These are phyloP conservation scores for Davidsoniella neocaledoniae DNA, from an alignment of 2,329 filamentous ascomycete genomes.

Conservation along the genomic window DNA sequence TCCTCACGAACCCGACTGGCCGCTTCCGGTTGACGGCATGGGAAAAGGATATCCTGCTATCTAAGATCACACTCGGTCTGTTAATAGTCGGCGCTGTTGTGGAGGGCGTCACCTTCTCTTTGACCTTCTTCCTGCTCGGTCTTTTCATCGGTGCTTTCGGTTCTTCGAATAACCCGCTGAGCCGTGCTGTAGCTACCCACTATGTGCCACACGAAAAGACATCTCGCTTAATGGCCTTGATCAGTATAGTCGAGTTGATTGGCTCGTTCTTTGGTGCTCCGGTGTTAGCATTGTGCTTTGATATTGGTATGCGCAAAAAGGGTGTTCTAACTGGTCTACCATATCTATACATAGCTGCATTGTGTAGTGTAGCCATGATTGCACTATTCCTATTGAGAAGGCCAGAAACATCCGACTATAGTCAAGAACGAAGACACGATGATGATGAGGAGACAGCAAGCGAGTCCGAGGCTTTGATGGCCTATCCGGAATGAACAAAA, in stretches of 20 bases:
- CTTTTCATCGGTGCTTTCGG: slow-evolving; percentile 24
- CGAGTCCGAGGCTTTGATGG: neutral
- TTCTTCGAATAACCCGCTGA: slow-evolving; percentile 23
- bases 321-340: slow-evolving; percentile 24
- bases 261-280: slow-evolving; percentile 26
- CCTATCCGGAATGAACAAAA: neutral
- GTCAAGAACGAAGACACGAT: slow-evolving; percentile 14
- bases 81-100: slow-evolving; percentile 20
- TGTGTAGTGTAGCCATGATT: slow-evolving; percentile 18
- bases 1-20: slow-evolving; percentile 16
- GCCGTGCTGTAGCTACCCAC: slow-evolving; percentile 24
- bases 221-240: slow-evolving; percentile 25
- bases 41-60: slow-evolving; percentile 23
- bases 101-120: slow-evolving; percentile 20
- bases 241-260: slow-evolving; percentile 24
- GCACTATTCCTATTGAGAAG: slow-evolving; percentile 20
- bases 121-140: slow-evolving; percentile 22
- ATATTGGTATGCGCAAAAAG: slow-evolving; percentile 20
- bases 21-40: slow-evolving; percentile 21
- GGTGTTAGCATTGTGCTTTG: slow-evolving; percentile 24
- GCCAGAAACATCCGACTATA: slow-evolving; percentile 16
- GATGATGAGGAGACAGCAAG: neutral
- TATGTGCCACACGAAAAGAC: slow-evolving; percentile 23
- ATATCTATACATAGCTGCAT: slow-evolving; percentile 23
- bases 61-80: slow-evolving; percentile 20